These are phyloP conservation scores for Ophioceras dolichostomum DNA, from an alignment of 2,329 filamentous ascomycete genomes.

Conservation along the genomic window DNA sequence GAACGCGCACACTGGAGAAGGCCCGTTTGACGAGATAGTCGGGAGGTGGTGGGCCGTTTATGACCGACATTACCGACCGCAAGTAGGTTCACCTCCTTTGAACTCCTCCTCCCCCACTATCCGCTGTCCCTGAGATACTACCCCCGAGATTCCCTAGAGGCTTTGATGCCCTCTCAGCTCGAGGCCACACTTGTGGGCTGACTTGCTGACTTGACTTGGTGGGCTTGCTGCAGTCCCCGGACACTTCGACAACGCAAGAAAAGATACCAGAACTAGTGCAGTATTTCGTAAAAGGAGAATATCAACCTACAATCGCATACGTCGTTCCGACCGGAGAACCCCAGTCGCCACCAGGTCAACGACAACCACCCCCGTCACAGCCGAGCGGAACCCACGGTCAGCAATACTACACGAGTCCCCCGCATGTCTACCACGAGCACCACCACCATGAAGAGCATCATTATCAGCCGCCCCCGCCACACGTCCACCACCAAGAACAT, in stretches of 20 bases:
- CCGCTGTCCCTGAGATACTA: constrained; percentile 1
- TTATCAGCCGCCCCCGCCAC: neutral
- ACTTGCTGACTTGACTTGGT: too few relatives aligned
- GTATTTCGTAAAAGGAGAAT: constrained; percentile 44
- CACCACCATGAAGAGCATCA: constrained; percentile 1
- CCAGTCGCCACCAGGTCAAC: constrained; percentile 9
- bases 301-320: constrained; percentile 20
- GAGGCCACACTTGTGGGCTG: too few relatives aligned
- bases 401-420: constrained; percentile 7
- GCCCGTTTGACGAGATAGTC: constrained; percentile 71
- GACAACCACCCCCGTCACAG: constrained; percentile 9
- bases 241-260: too few relatives aligned
- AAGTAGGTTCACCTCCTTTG: constrained; percentile 24
- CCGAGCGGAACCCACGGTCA: constrained; percentile 6
- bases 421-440: constrained; percentile 3
- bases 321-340: constrained; percentile 18
- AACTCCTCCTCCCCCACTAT: neutral
- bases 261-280: constrained; percentile 30
- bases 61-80: constrained; percentile 64
- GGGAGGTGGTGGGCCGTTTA: constrained; percentile 92
- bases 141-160: too few relatives aligned
- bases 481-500: neutral
- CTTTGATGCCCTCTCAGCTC: neutral
- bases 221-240: too few relatives aligned
- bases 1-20: constrained; percentile 36